These are phyloP conservation scores for Pythium pyrilobum DNA, from an alignment of 352 stramenopile genomes.

Conservation along the genomic window DNA sequence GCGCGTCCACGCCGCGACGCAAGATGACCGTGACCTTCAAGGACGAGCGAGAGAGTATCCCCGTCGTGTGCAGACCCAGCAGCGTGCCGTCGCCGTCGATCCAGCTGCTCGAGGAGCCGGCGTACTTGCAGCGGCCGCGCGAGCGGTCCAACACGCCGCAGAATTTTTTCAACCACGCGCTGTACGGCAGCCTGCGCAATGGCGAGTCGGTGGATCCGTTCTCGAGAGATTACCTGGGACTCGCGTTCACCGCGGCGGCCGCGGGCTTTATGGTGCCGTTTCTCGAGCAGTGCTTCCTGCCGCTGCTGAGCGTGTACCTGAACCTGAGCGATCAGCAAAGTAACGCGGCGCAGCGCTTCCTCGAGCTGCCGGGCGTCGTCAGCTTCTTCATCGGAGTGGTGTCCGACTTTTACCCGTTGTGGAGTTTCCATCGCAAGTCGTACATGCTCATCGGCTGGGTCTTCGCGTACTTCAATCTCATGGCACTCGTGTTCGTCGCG, in stretches of 20 bases:
- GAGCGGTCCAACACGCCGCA: constrained; percentile 46
- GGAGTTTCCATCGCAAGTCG: constrained; percentile 68
- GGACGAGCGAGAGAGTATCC: constrained; percentile 41
- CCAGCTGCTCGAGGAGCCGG: constrained; percentile 50
- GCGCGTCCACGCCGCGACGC: constrained; percentile 26
- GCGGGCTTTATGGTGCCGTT: constrained; percentile 67
- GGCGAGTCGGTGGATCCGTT: constrained; percentile 53
- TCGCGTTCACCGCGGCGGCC: constrained; percentile 49
- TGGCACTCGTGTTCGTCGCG: constrained; percentile 57
- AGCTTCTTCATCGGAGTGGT: constrained; percentile 74
- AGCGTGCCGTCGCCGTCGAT: constrained; percentile 56
- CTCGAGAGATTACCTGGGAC: constrained; percentile 51
- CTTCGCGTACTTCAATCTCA: constrained; percentile 59
- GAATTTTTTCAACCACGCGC: constrained; percentile 66
- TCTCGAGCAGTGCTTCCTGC: constrained; percentile 53
- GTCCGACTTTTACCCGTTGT: constrained; percentile 79
- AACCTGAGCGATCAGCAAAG: constrained; percentile 39
- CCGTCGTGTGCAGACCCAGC: constrained; percentile 48
- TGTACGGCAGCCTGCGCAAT: constrained; percentile 62
- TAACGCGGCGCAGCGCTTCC: constrained; percentile 42
- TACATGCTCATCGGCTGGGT: constrained; percentile 77
- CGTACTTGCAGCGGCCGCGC: constrained; percentile 28
- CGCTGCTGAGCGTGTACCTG: constrained; percentile 56
- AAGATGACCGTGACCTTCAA: constrained; percentile 62
- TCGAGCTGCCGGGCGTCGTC: constrained; percentile 46